phyloP scores from a whole-genome alignment of 306 rosid genomes.

The Fragaria nilgerrensis region DNA sequence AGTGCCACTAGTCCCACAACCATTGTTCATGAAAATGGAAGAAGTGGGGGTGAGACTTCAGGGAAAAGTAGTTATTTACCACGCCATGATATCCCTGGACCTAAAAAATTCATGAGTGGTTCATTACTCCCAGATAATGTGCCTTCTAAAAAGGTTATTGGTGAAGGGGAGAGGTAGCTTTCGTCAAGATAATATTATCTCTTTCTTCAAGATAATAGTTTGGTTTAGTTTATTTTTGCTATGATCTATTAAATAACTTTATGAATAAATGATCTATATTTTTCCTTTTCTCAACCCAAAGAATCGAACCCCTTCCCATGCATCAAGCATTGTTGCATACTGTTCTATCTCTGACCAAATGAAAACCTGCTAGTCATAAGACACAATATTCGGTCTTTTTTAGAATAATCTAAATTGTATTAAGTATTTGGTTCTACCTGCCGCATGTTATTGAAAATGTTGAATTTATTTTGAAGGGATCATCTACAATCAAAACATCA shows the following conservation, averaged over 20 bases:
- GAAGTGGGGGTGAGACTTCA: slow-evolving; percentile 47
- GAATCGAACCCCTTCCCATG: background rate
- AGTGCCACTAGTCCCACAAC: slow-evolving; percentile 52
- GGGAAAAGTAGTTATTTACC: slow-evolving; percentile 46
- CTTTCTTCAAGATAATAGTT: slow-evolving; percentile 2
- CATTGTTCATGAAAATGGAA: slow-evolving; percentile 52
- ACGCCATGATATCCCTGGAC: slow-evolving; percentile 37
- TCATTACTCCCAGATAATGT: slow-evolving; percentile 50
- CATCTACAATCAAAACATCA: slow-evolving; percentile 51
- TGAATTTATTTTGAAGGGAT: slow-evolving; percentile 62
- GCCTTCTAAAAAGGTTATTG: slow-evolving; percentile 44
- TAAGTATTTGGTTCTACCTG: background rate
- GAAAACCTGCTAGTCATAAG: background rate
- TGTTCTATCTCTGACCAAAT: slow-evolving; percentile 1
- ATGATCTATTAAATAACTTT: slow-evolving; percentile 10
- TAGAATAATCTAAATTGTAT: background rate
- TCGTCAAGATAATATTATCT: background rate
- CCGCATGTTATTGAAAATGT: slow-evolving; percentile 20
- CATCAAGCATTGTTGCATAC: slow-evolving; percentile 2
- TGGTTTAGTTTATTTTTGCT: slow-evolving; percentile 15
- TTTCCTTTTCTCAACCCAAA: background rate
- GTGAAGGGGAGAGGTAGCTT: slow-evolving; percentile 63
- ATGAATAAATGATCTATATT: background rate
- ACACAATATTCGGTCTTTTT: background rate
- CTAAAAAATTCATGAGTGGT: slow-evolving; percentile 53